A percentile compares a stretch with the other conserved stretches of the same genome.
phyloP scores from a whole-genome alignment of 352 stramenopile species.

The Phytopythium delawarense region DNA sequence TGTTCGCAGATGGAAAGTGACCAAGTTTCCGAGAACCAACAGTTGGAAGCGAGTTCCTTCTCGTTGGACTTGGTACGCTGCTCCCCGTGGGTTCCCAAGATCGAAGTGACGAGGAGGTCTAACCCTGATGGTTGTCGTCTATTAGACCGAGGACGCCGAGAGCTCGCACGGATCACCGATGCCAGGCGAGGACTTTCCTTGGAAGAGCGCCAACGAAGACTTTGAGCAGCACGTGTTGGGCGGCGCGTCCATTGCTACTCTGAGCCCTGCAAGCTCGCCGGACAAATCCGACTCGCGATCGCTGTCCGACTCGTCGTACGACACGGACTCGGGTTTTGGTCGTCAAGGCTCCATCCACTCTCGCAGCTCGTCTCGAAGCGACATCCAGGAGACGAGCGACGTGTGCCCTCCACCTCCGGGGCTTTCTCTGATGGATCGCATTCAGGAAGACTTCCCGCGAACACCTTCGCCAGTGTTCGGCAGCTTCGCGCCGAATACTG shows the following conservation, averaged over 20 bases:
- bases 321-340: constrained; percentile 14
- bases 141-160: constrained; percentile 1
- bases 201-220: constrained; percentile 26
- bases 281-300: constrained; percentile 22
- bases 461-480: constrained; percentile 65
- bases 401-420: constrained; percentile 23
- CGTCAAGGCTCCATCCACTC: constrained; percentile 18
- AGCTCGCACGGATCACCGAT: not conserved
- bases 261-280: constrained; percentile 26
- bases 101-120: not conserved
- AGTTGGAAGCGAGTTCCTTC: constrained; percentile 3
- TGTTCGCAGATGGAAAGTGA: constrained; percentile 8
- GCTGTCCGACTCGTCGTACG: constrained; percentile 17
- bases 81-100: not conserved
- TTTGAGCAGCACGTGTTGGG: constrained; percentile 18
- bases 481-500: not conserved
- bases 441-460: constrained; percentile 77
- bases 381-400: constrained; percentile 17
- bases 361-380: constrained; percentile 10
- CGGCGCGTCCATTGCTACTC: not conserved
- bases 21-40: constrained; percentile 6
- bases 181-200: constrained; percentile 15
- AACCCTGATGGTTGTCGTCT: not conserved
- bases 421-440: constrained; percentile 65
- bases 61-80: constrained; percentile 4